Percentiles rank a stretch among this genome's conserved stretches.
Conservation (phyloP, 2,329 filamentous ascomycete species). For the Graphium sp. region DNA sequence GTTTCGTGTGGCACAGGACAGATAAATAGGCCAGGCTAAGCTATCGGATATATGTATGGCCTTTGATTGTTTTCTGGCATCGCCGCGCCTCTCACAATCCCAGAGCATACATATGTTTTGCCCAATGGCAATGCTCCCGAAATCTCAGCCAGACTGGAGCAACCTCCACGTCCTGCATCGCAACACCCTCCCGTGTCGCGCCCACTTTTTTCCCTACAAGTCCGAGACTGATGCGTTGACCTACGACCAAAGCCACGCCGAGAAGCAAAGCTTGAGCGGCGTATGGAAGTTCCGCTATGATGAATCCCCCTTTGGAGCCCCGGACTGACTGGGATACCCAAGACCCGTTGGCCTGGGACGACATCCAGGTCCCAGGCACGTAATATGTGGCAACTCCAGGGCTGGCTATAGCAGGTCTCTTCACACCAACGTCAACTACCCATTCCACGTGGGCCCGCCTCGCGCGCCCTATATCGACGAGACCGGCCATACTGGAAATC, state of each 20-base stretch:
- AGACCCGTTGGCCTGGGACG: slow-evolving; percentile 19
- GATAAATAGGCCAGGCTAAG: too few relatives aligned
- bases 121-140: slow-evolving; percentile 6
- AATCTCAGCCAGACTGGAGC: slow-evolving; percentile 34
- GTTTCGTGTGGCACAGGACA: too few relatives aligned
- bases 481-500: slow-evolving; percentile 28
- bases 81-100: too few relatives aligned
- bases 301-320: slow-evolving; percentile 13
- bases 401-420: slow-evolving; percentile 36
- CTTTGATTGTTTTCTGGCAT: too few relatives aligned
- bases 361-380: slow-evolving; percentile 44
- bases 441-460: neutral
- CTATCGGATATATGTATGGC: too few relatives aligned
- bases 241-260: slow-evolving; percentile 17
- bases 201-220: slow-evolving; percentile 35
- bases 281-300: slow-evolving; percentile 18
- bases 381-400: slow-evolving; percentile 54
- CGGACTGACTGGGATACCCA: slow-evolving; percentile 5
- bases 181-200: slow-evolving; percentile 35
- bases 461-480: neutral
- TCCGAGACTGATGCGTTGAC: slow-evolving; percentile 28
- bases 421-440: slow-evolving; percentile 1
- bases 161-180: slow-evolving; percentile 39
- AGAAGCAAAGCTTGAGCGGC: slow-evolving; percentile 22
- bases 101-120: too few relatives aligned